phyloP scores from a whole-genome alignment of 2,329 filamentous ascomycete species.

The Remersonia thermophila region DNA sequence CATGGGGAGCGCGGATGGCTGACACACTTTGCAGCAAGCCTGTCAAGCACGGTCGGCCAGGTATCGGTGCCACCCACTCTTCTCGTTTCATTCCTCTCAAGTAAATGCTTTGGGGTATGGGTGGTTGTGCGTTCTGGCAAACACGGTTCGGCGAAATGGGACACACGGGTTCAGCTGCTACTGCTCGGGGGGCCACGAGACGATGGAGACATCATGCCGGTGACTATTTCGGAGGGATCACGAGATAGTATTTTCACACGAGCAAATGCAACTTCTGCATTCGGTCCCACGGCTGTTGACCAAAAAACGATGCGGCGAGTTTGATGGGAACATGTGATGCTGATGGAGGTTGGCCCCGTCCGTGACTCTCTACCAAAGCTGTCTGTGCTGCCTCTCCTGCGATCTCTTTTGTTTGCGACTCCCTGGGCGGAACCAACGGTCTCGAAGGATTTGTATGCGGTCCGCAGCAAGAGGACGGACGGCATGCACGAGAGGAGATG shows the following conservation, averaged over 20 bases:
- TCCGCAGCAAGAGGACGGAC: too few species aligned
- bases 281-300: conserved; percentile 10
- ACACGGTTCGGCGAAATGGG: conserved; percentile 45
- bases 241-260: conserved; percentile 14
- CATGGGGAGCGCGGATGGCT: conserved; percentile 25
- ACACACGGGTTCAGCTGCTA: conserved; percentile 39
- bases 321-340: neutral
- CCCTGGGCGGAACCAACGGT: too few species aligned
- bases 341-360: too few species aligned
- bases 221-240: conserved; percentile 15
- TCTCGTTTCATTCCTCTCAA: conserved; percentile 99
- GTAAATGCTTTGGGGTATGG: conserved; percentile 50
- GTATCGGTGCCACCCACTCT: conserved; percentile 99
- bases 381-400: too few species aligned
- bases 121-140: conserved; percentile 41
- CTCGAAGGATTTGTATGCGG: too few species aligned
- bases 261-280: conserved; percentile 15
- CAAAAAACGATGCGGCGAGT: neutral
- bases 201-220: neutral
- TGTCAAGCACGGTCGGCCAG: conserved; percentile 99
- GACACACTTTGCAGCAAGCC: conserved; percentile 64
- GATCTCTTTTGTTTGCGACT: too few species aligned
- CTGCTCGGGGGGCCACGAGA: too few species aligned
- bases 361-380: too few species aligned
- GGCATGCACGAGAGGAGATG: too few species aligned